Conservation (phyloP, 169 alveolate genomes). For the Plasmodium falciparum region DNA sequence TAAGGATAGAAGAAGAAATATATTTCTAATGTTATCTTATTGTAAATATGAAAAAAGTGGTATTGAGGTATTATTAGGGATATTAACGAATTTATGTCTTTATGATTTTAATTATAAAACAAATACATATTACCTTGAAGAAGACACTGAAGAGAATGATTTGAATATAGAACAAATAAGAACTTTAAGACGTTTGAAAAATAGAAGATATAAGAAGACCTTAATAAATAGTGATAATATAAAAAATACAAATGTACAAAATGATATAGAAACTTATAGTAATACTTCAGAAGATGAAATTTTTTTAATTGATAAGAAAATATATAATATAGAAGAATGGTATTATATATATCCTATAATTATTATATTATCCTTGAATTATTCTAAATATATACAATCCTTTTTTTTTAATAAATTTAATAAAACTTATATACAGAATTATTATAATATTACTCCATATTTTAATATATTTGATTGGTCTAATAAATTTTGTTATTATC, state of each 20-base stretch:
- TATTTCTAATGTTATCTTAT: slow-evolving; percentile 53
- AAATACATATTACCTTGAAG: slow-evolving; percentile 16
- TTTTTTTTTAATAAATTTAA: slow-evolving; percentile 57
- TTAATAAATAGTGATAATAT: slow-evolving; percentile 1
- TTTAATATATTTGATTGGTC: slow-evolving; percentile 71
- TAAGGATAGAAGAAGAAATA: slow-evolving; percentile 37
- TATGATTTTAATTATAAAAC: slow-evolving; percentile 54
- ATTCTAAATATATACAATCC: slow-evolving; percentile 11
- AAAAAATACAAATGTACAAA: background rate
- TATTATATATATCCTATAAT: slow-evolving; percentile 37
- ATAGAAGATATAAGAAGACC: slow-evolving; percentile 18
- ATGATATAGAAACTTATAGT: slow-evolving; percentile 9
- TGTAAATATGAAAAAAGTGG: slow-evolving; percentile 52
- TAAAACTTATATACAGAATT: slow-evolving; percentile 18
- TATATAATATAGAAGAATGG: slow-evolving; percentile 70
- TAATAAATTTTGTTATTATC: slow-evolving; percentile 35
- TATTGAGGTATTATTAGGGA: slow-evolving; percentile 16
- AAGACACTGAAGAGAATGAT: slow-evolving; percentile 7
- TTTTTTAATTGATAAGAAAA: slow-evolving; percentile 30
- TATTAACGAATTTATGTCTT: slow-evolving; percentile 47
- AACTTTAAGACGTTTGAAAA: background rate
- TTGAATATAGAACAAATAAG: too few species aligned
- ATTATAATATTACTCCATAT: slow-evolving; percentile 21
- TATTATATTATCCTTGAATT: slow-evolving; percentile 36
- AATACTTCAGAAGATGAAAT: slow-evolving; percentile 23